Evolutionary conservation across 1,139 yeast species (phyloP).

Genomic region (Yamadazyma sp.): DNA sequence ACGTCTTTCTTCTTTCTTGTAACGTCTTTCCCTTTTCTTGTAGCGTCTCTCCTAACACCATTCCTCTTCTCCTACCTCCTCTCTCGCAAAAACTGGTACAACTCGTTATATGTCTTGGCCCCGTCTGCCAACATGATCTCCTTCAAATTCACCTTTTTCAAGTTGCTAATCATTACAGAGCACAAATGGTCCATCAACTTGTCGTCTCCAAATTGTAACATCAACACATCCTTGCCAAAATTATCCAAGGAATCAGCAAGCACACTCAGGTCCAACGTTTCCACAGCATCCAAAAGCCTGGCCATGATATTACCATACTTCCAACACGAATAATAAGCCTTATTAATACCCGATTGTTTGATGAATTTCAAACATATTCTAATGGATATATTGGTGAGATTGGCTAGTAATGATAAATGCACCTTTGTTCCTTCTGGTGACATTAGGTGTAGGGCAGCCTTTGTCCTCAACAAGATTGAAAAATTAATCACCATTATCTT

Average conservation of each 20-base stretch:
- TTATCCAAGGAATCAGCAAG: neutral
- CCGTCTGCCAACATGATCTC: neutral
- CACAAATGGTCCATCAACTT: constrained; percentile 1
- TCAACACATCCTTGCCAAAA: neutral
- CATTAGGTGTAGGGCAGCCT: neutral
- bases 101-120: neutral
- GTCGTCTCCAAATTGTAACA: neutral
- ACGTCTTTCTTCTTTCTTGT: too few species aligned
- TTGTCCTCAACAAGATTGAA: neutral
- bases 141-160: neutral
- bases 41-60: too few species aligned
- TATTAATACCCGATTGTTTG: neutral
- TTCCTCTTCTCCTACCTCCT: too few species aligned
- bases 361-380: constrained; percentile 3
- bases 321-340: neutral
- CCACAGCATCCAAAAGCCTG: neutral
- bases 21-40: too few species aligned
- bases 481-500: neutral
- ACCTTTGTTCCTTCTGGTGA: neutral
- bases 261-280: neutral
- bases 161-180: neutral
- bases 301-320: neutral
- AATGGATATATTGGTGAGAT: neutral
- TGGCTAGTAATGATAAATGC: neutral
- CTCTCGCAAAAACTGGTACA: constrained; percentile 1